Evolutionary conservation across 2,329 filamentous ascomycete genomes (phyloP).

Genomic region (Dryadomyces quercivorus): DNA sequence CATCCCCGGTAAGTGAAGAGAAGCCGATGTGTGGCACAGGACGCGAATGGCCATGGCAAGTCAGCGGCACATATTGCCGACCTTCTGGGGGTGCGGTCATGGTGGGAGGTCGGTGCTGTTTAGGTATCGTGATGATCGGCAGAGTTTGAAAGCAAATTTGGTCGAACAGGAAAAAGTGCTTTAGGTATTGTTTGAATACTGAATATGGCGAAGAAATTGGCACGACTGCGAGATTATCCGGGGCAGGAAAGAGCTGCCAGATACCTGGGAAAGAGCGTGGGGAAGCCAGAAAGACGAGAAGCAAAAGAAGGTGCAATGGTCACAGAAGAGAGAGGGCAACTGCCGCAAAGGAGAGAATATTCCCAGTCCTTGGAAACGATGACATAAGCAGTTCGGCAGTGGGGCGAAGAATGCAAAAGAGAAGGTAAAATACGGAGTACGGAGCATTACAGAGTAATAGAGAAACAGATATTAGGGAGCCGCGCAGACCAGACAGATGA

Average conservation of each 20-base stretch:
- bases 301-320: not conserved
- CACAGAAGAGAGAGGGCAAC: not conserved
- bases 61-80: conserved; percentile 68
- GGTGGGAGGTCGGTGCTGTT: not conserved
- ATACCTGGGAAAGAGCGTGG: not conserved
- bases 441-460: too few relatives aligned
- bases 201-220: not conserved
- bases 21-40: conserved; percentile 88
- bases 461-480: not conserved
- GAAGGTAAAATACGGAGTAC: not conserved
- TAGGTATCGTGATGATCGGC: not conserved
- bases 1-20: conserved; percentile 69
- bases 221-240: not conserved
- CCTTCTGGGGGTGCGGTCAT: conserved; percentile 12
- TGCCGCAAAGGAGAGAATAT: not conserved
- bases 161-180: not conserved
- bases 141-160: not conserved
- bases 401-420: not conserved
- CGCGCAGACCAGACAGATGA: not conserved
- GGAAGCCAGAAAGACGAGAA: not conserved
- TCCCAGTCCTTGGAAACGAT: not conserved
- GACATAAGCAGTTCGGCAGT: not conserved
- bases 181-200: not conserved
- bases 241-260: not conserved
- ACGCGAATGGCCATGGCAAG: conserved; percentile 87